Evolutionary conservation across 2,329 filamentous ascomycete species (phyloP).

Genomic region (Akanthomyces dipterigenus): DNA sequence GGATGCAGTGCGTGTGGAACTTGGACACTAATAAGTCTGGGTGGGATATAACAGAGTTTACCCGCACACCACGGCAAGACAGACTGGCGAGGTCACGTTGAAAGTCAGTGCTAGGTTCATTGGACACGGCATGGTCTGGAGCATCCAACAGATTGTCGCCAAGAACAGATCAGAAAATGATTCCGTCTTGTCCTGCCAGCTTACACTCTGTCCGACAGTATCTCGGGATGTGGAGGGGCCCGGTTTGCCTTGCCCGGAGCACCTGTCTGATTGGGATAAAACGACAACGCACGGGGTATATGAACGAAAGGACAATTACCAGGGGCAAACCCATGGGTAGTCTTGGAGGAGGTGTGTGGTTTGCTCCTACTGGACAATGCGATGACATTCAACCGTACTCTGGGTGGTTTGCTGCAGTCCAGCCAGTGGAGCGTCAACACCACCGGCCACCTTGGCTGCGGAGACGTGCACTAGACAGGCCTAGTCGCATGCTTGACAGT

Average conservation of each 20-base stretch:
- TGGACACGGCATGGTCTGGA: background rate
- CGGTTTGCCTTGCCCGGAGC: background rate
- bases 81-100: background rate
- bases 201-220: background rate
- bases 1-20: constrained; percentile 4
- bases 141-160: no score
- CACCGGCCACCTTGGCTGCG: background rate
- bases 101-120: background rate
- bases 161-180: background rate
- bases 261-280: background rate
- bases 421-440: background rate
- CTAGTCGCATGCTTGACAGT: background rate
- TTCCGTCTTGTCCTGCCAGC: background rate
- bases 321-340: background rate
- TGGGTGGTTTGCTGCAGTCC: background rate
- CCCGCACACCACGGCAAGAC: background rate
- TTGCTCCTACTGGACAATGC: background rate
- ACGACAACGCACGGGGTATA: background rate
- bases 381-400: constrained; percentile 7
- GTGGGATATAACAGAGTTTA: background rate
- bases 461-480: background rate
- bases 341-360: background rate
- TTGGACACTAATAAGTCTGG: background rate
- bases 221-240: background rate
- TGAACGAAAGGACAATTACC: background rate